Conservation (phyloP, 1,139 yeast species). For the Yamadazyma siamensis region DNA sequence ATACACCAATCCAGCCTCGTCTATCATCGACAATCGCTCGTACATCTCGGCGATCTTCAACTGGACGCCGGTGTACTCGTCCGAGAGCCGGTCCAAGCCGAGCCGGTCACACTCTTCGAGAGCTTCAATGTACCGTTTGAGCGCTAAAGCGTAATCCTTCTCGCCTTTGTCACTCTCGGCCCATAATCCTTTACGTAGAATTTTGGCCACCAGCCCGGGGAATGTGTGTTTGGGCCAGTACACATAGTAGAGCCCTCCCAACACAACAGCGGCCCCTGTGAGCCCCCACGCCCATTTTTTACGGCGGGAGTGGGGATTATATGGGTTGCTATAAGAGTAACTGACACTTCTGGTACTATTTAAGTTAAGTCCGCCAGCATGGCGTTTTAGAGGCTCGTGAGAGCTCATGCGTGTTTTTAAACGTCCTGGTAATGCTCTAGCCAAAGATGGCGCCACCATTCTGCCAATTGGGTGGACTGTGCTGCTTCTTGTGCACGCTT, state of each 20-base stretch:
- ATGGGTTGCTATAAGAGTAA: constrained; percentile 7
- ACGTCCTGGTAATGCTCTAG: too few relatives aligned
- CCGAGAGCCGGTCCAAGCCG: constrained; percentile 46
- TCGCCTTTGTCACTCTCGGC: constrained; percentile 77
- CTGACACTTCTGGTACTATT: neutral
- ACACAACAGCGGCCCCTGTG: constrained; percentile 19
- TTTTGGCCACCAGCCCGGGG: constrained; percentile 59
- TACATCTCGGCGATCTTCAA: constrained; percentile 85
- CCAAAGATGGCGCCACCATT: too few relatives aligned
- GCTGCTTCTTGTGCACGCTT: too few relatives aligned
- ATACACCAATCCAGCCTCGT: constrained; percentile 64
- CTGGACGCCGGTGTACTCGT: constrained; percentile 71
- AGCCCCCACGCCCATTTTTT: constrained; percentile 26
- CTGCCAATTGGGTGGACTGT: too few relatives aligned
- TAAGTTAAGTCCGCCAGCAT: too few relatives aligned
- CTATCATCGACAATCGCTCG: constrained; percentile 56
- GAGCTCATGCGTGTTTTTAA: too few relatives aligned
- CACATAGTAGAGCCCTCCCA: constrained; percentile 39
- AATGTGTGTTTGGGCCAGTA: constrained; percentile 62
- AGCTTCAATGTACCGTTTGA: constrained; percentile 63
- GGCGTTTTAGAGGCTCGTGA: too few relatives aligned
- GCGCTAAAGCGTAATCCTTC: constrained; percentile 61
- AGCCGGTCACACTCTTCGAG: constrained; percentile 40
- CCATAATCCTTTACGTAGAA: constrained; percentile 73
- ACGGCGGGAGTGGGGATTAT: constrained; percentile 16